Base-by-base conservation (phyloP, 2,329 filamentous ascomycete genomes). In the Aspergillus aculeatinus region DNA sequence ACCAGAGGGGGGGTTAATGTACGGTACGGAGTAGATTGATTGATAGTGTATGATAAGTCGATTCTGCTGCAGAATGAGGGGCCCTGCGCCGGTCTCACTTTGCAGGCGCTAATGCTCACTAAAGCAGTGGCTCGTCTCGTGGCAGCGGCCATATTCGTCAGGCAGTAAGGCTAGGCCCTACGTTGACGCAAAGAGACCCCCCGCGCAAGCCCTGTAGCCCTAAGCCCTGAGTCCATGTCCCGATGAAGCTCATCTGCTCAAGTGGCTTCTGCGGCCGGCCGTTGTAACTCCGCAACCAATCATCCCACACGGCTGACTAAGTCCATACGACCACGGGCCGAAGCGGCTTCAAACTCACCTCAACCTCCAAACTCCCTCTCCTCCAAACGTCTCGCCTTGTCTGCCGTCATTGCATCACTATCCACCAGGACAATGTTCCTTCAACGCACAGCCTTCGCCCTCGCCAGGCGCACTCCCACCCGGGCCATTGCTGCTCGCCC, bases 401-500 rank as follows among this genome's bases (percentile, higher is more conserved):
- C 66, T 66, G 60, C 59, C 66, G 63, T 65, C 65, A 66, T 62
- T 57, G 62, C 62, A 61, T 51, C 63, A 44, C 54, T 49, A 60
- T 58, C 47, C 60, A 66, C 63, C 62, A 66, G 70, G 71, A 74
- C 70, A 73, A 81, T 80, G 80, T 81, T 79, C 74, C 74, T 76
- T 66, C 77, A 77, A 73, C 79, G 77, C 69, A 76, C 77, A 68
- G 78, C 74, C 67, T 76, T 77, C 71, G 73, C 76, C 69, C 72
- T 80, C 64, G 79, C 76, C 58, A 75, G 77, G 74, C 79, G 78
- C 69, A 73, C 77, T 63, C 78, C 78, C 58, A 67, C 74, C 67
- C 70, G 76, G 68, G 72, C 76, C 63, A 60, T 79, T 65, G 72
- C 76, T 66, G 70, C 71, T 62, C 78, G 79, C 70, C 73, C 77